Evolutionary conservation across 805 yeast species (phyloP), one percentile per base, ranked within the genome.

Genomic region (Kodamaea leandrae): DNA sequence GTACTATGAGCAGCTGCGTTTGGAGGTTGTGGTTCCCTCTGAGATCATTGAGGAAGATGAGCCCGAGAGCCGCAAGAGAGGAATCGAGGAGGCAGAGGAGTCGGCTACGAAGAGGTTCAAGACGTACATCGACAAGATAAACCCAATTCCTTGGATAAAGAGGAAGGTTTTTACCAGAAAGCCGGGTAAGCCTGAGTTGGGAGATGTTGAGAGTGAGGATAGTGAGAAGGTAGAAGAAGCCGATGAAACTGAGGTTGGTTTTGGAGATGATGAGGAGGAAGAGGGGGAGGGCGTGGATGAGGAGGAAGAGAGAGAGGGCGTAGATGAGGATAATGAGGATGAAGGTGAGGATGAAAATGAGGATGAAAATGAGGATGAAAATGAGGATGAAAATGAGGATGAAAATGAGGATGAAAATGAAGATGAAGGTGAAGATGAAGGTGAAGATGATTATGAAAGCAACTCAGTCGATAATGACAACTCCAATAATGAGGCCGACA

Each of bases 51-150:
- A 32, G 16, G 29, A 36, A 4, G 20, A 21, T 36, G n/a, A 13
- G 12, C 14, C 30, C 13, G 39, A 26, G 17, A 25, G n/a, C 12
- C 41, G 39, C 23, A 44, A 44, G 29, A 32, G 48, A 4, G 23
- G 21, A n/a, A n/a, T n/a, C 19, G 25, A 14, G 9, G 42, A 40
- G 17, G 39, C 29, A 15, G 42, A 37, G 13, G 39, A 18, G 16
- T n/a, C 25, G 14, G 25, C 32, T 2, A 18, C 25, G 16, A 41
- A 41, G 32, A 37, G 42, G 29, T 16, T 38, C 15, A 44, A 41
- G 21, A 32, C 21, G n/a, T 32, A 25, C 16, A 33, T 41, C n/a
- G 23, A 27, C 6, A 25, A 15, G 7, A 23, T 41, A 17, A 40
- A 39, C 14, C 47, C 47, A 9, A n/a, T 38, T 6, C 13, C 21